These are phyloP conservation scores for Tricholoma bakamatsutake DNA, from an alignment of 768 basidiomycete species.

Conservation along the genomic window DNA sequence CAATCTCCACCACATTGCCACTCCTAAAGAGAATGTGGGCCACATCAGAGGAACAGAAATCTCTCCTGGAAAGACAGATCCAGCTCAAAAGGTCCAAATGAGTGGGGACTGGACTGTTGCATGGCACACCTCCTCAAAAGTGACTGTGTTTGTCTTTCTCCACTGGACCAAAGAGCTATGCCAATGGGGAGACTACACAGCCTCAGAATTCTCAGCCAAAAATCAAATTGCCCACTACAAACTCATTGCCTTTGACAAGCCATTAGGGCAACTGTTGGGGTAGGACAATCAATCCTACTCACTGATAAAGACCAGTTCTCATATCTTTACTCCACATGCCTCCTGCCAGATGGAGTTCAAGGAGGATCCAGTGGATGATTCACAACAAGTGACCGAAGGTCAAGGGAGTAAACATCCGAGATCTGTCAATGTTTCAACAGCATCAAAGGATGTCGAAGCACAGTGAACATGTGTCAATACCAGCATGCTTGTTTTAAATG, in stretches of 20 bases:
- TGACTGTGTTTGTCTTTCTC: conserved; percentile 18
- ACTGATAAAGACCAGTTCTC: too few relatives aligned
- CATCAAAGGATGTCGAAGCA: conserved; percentile 6
- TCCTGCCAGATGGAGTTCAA: too few relatives aligned
- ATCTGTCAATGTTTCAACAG: conserved; percentile 19
- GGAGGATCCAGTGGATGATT: too few relatives aligned
- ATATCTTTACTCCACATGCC: too few relatives aligned
- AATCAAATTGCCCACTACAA: conserved; percentile 2
- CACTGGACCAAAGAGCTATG: conserved; percentile 17
- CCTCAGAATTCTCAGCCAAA: conserved; percentile 13
- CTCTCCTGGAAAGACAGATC: too few relatives aligned
- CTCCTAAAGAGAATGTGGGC: too few relatives aligned
- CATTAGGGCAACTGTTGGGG: too few relatives aligned
- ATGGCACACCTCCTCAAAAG: conserved; percentile 10
- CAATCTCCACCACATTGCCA: too few relatives aligned
- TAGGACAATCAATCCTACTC: too few relatives aligned
- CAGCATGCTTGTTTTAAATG: conserved; percentile 18
- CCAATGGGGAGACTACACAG: conserved; percentile 19
- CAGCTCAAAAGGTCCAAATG: too few relatives aligned
- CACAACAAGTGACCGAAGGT: too few relatives aligned
- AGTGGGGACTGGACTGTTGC: conserved; percentile 20
- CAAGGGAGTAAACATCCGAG: not conserved
- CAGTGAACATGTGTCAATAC: conserved; percentile 12
- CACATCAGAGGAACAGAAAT: too few relatives aligned
- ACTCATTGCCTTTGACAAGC: conserved; percentile 15